A percentile compares a stretch with the other conserved stretches of the same genome.
These are phyloP conservation scores for Puccinia polysora DNA, from an alignment of 1,284 basidiomycete species.

Conservation along the genomic window DNA sequence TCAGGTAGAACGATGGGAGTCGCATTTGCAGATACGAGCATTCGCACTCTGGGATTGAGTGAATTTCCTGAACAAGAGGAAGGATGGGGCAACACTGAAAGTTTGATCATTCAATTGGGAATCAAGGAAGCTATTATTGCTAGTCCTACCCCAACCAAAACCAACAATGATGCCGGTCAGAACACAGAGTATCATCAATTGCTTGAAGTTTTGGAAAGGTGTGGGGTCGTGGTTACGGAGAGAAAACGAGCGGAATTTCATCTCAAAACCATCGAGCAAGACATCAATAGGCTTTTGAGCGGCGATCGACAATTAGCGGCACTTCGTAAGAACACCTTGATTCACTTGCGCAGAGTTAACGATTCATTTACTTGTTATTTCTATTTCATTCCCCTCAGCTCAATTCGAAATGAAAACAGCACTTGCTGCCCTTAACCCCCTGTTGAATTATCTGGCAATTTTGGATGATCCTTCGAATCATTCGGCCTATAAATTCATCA, in stretches of 20 bases:
- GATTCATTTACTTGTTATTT: neutral
- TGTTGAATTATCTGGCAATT: slow-evolving; percentile 77
- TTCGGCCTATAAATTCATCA: slow-evolving; percentile 71
- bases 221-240: slow-evolving; percentile 83
- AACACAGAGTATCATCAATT: slow-evolving; percentile 68
- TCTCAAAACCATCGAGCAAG: slow-evolving; percentile 74
- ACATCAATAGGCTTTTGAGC: slow-evolving; percentile 70
- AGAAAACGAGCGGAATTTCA: slow-evolving; percentile 81
- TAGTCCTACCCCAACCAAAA: slow-evolving; percentile 59
- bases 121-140: slow-evolving; percentile 79
- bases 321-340: slow-evolving; percentile 56
- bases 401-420: slow-evolving; percentile 74
- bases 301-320: slow-evolving; percentile 57
- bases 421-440: slow-evolving; percentile 72
- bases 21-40: slow-evolving; percentile 59
- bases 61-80: slow-evolving; percentile 89
- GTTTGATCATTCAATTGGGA: slow-evolving; percentile 88
- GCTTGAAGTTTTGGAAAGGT: slow-evolving; percentile 65
- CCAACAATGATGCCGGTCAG: slow-evolving; percentile 67
- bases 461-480: slow-evolving; percentile 77
- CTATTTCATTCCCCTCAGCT: slow-evolving; percentile 54
- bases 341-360: slow-evolving; percentile 43
- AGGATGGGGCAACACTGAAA: slow-evolving; percentile 57
- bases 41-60: slow-evolving; percentile 61
- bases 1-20: slow-evolving; percentile 57